phyloP scores from a whole-genome alignment of 2,329 filamentous ascomycete species.

The Penicillium expansum region DNA sequence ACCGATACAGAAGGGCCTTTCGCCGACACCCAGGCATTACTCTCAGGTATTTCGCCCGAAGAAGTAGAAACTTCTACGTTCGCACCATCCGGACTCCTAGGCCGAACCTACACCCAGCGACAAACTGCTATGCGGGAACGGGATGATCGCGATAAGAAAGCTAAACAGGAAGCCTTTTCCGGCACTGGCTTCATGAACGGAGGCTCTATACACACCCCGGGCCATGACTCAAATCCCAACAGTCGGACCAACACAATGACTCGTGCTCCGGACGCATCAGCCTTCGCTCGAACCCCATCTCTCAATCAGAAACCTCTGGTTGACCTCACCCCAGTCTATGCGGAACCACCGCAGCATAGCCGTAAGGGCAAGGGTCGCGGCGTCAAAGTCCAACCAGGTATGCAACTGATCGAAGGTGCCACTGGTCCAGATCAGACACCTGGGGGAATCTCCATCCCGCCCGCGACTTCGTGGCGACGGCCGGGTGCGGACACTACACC shows the following conservation, averaged over 20 bases:
- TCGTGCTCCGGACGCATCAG: constrained; percentile 25
- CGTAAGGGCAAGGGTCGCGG: constrained; percentile 39
- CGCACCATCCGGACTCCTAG: constrained; percentile 37
- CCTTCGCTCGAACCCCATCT: constrained; percentile 49
- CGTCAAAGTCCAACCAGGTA: constrained; percentile 44
- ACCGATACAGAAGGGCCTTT: constrained; percentile 12
- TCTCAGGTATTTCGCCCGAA: constrained; percentile 7
- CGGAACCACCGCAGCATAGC: constrained; percentile 55
- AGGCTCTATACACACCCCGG: constrained; percentile 41
- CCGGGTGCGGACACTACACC: constrained; percentile 20
- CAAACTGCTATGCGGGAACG: constrained; percentile 41
- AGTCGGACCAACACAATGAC: constrained; percentile 38
- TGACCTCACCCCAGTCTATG: constrained; percentile 64
- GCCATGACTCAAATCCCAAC: constrained; percentile 22
- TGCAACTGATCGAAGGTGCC: constrained; percentile 42
- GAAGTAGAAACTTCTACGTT: constrained; percentile 34
- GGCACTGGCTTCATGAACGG: constrained; percentile 53
- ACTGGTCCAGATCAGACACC: constrained; percentile 39
- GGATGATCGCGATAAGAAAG: constrained; percentile 37
- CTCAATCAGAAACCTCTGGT: constrained; percentile 57
- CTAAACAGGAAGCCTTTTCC: constrained; percentile 48
- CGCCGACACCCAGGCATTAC: constrained; percentile 6
- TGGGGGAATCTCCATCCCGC: constrained; percentile 36
- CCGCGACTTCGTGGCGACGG: constrained; percentile 42
- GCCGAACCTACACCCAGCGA: constrained; percentile 41